Conservation (phyloP, 2,329 filamentous ascomycete species). For the Coniosporium tulheliwenetii region DNA sequence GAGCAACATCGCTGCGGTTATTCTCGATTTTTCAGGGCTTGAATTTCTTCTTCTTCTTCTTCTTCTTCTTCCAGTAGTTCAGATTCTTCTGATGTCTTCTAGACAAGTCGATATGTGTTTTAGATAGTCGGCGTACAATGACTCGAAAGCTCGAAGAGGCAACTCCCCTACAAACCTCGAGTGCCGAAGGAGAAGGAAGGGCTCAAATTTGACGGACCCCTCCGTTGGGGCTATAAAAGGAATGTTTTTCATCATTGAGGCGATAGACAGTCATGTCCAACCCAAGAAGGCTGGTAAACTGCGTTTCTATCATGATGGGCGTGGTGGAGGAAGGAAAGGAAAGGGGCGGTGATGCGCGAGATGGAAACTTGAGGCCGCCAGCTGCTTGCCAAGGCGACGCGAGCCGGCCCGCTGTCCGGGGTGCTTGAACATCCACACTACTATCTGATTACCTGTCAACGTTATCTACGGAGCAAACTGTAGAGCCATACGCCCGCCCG, state of each 20-base stretch:
- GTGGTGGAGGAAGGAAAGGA: slow-evolving; percentile 1
- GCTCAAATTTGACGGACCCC: slow-evolving; percentile 33
- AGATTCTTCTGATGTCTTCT: too few species aligned
- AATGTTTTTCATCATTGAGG: slow-evolving; percentile 2
- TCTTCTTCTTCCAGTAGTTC: not conserved
- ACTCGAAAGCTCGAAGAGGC: too few species aligned
- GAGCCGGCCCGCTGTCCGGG: not conserved
- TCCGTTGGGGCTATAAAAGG: slow-evolving; percentile 36
- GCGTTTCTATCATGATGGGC: slow-evolving; percentile 1
- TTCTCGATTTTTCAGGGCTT: not conserved
- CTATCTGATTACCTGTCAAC: not conserved
- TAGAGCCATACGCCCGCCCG: not conserved
- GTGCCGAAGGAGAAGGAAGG: slow-evolving; percentile 10
- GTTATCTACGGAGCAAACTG: not conserved
- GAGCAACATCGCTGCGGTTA: slow-evolving; percentile 31
- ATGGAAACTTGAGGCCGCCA: not conserved
- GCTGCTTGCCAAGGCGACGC: not conserved
- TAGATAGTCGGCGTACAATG: too few species aligned
- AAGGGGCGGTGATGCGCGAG: not conserved
- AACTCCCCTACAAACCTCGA: not conserved
- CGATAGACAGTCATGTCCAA: not conserved
- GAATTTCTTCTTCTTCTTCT: slow-evolving; percentile 1
- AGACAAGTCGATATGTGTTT: too few species aligned
- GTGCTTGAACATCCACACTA: not conserved
- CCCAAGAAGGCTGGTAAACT: not conserved